Base-by-base conservation (phyloP, 148 eudicot species). In the Polygonum maritimum region DNA sequence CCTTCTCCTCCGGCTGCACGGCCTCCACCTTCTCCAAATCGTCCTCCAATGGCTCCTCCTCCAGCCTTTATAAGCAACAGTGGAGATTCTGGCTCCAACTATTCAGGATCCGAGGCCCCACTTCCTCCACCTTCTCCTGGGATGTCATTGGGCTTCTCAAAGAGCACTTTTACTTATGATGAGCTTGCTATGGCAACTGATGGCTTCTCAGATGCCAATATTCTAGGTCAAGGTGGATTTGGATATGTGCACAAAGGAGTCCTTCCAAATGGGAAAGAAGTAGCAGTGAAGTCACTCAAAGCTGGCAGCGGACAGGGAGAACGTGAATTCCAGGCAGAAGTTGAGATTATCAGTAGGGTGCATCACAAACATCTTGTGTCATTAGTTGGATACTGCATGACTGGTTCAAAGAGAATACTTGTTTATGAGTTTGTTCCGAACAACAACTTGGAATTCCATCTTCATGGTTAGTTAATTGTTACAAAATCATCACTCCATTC, bases 351-450 rank as follows among this genome's bases (percentile, higher is more conserved):
- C 76, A 94, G 97, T 80, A 90, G 97, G 18, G 97, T 95, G 26
- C 99, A 95, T 87, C 99, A 95, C 83, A 95, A 92, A 65, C 99
- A 95, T 87, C 99, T 95, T 76, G 99, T 95, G 63, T 92, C 99
- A 3, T 85, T 95, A 80, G 97, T 95, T 85, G 99, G 99, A 74
- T 95, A 95, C 73, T 95, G 99, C 86, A 95, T 86, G 44, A 81
- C 89, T 74, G 99, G 99, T 41, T 62, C 87, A 70, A 85, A 95
- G 77, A 89, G 96, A 81, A 69, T 95, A 82, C 92, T 95, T 78
- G 94, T 95, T 19, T 95, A 95, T 45, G 99, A 95, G 87, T 95
- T 92, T 80, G 99, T 95, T 79, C 88, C 94, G 15, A 95, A 95
- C 75, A 72, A 82, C 76, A 95, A 94, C 71, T 54, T 95, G 96